phyloP scores from a whole-genome alignment of 129 eudicot genomes.

The Flaveria bidentis region DNA sequence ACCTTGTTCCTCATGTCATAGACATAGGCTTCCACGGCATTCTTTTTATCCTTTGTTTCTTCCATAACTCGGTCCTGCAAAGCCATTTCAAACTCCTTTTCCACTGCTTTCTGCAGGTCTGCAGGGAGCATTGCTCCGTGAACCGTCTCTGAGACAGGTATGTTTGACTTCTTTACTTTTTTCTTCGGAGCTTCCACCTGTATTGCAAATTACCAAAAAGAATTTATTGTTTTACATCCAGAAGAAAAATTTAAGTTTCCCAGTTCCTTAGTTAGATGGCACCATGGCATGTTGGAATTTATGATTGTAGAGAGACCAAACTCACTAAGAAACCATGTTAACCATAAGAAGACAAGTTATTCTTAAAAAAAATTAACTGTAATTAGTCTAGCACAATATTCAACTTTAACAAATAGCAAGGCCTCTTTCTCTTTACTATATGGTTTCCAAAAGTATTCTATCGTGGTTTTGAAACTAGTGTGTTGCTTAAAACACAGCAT shows the following conservation, averaged over 20 bases:
- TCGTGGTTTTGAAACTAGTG: too few species aligned
- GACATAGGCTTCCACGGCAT: slow-evolving; percentile 94
- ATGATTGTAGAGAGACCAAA: too few species aligned
- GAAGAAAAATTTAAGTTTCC: not conserved
- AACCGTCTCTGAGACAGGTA: slow-evolving; percentile 68
- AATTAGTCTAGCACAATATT: too few species aligned
- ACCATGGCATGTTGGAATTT: too few species aligned
- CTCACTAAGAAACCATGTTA: too few species aligned
- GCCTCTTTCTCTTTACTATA: too few species aligned
- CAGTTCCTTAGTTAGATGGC: too few species aligned
- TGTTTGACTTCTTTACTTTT: slow-evolving; percentile 68
- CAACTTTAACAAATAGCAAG: too few species aligned
- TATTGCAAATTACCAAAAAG: not conserved
- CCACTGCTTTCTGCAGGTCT: slow-evolving; percentile 84
- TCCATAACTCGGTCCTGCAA: slow-evolving; percentile 96
- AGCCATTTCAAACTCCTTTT: slow-evolving; percentile 96
- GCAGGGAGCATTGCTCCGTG: slow-evolving; percentile 65
- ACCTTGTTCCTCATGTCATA: slow-evolving; percentile 98
- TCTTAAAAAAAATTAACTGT: too few species aligned
- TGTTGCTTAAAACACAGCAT: too few species aligned
- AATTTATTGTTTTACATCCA: not conserved
- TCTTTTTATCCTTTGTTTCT: slow-evolving; percentile 93
- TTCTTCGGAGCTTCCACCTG: slow-evolving; percentile 92
- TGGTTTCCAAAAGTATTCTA: too few species aligned
- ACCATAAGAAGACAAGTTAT: too few species aligned